Evolutionary conservation across 345 rosid genomes (phyloP).

Genomic region (Hevea brasiliensis): DNA sequence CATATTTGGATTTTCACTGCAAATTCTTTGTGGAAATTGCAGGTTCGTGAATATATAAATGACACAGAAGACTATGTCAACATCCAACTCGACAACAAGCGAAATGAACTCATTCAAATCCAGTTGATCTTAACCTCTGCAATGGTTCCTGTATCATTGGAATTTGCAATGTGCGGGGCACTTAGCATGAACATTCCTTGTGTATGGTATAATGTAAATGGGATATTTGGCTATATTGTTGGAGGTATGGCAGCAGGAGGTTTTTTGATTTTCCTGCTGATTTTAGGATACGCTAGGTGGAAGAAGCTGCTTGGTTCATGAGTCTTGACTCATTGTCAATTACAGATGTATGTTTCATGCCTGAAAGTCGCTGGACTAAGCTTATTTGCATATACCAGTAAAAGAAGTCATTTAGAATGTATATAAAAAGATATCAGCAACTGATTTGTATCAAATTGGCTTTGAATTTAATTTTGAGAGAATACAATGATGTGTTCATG

Average conservation of each 20-base stretch:
- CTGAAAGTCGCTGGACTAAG: too few species aligned
- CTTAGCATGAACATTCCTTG: conserved; percentile 83
- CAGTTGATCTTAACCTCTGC: conserved; percentile 75
- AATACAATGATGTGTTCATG: too few species aligned
- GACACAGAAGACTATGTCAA: conserved; percentile 95
- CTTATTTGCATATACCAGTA: not conserved
- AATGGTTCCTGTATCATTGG: conserved; percentile 36
- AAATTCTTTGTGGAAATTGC: too few species aligned
- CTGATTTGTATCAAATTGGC: not conserved
- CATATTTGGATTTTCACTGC: too few species aligned
- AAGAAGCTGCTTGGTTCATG: conserved; percentile 80
- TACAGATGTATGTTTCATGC: not conserved
- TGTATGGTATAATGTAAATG: conserved; percentile 26
- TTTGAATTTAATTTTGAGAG: too few species aligned
- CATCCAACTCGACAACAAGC: conserved; percentile 82
- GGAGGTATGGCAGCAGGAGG: conserved; percentile 45
- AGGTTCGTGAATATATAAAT: conserved; percentile 92
- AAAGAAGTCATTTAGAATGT: not conserved
- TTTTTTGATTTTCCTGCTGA: conserved; percentile 59
- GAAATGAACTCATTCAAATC: conserved; percentile 86
- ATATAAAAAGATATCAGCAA: not conserved
- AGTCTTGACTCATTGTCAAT: not conserved
- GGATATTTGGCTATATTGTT: conserved; percentile 59
- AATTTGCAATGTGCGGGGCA: conserved; percentile 60
- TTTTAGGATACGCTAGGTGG: conserved; percentile 87